Base-by-base conservation (phyloP, 1,284 basidiomycete species). In the Ustilago hordei region DNA sequence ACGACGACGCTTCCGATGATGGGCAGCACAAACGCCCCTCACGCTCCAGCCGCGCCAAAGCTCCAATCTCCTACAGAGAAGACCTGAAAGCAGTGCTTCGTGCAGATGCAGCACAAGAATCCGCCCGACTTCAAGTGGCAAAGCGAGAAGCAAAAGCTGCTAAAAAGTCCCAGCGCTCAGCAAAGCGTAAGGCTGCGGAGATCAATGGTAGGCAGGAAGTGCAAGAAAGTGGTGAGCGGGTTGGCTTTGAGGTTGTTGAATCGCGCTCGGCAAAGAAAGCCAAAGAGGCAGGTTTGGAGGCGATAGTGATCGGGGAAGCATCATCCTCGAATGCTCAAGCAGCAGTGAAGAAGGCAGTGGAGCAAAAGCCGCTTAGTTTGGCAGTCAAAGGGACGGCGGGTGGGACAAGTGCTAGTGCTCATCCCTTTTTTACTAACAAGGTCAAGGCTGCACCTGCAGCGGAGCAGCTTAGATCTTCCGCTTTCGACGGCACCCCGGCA, bases 1-100 rank as follows among this genome's bases (percentile, higher is more conserved):
- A 48, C 38, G 45, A 38, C 58, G 54, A 38, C 45, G 34, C 57
- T 55, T 31, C 55, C 53, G 34, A 48, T 50, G 34, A 48, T 50
- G 9, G 39, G 60, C 38, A 68, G 15, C 39, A 60, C 17, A 68
- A 59, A 23, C 61, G 74, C 3, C 63, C 60, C 9, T 8, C 55
- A 8, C 70, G 75, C 7, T 62, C 67, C 8, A 66, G 52, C 12
- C 56, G 75, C 0, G 19, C 47, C 15, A 78, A 74, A 55, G 64
- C 66, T 0, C 71, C 64, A n/a, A 57, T 60, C 2, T 74, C 71
- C 8, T 78, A 78, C 55, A 57, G 61, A 23, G 71, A 78, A 34
- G 75, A 78, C 48, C 71, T 78, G 36, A 78, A 78, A n/a, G 75
- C 70, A 4, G 75, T 78, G 2, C 65, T 78, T 2, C 71, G 68